Conservation (phyloP, 148 eudicot genomes). For the Dianthus caryophyllus region DNA sequence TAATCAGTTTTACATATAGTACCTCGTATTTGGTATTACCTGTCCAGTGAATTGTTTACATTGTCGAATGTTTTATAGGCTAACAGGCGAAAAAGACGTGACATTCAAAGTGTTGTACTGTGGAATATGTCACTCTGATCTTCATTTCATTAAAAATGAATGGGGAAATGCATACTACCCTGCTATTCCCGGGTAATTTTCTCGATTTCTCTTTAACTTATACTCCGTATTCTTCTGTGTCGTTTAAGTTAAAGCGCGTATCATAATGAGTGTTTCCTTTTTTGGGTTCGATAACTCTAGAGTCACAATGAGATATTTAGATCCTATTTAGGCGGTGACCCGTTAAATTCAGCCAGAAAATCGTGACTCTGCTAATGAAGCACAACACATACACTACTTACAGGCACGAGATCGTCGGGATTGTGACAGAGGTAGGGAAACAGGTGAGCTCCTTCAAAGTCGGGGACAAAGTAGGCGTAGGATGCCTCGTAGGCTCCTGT, state of each 20-base stretch:
- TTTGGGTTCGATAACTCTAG: too few species aligned
- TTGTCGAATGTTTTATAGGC: slow-evolving; percentile 17
- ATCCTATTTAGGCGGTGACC: too few species aligned
- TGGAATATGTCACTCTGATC: slow-evolving; percentile 44
- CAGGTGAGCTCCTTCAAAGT: slow-evolving; percentile 24
- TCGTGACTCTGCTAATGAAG: too few species aligned
- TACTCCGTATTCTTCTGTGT: neutral
- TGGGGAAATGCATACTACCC: slow-evolving; percentile 36
- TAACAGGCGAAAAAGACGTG: slow-evolving; percentile 38
- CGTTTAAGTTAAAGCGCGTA: neutral
- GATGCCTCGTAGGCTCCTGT: slow-evolving; percentile 31
- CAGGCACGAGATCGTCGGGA: slow-evolving; percentile 21
- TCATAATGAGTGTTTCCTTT: too few species aligned
- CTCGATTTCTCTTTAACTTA: neutral
- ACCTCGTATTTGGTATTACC: neutral
- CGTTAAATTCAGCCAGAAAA: too few species aligned
- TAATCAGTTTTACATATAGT: neutral
- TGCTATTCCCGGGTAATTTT: slow-evolving; percentile 35
- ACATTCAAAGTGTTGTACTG: slow-evolving; percentile 43
- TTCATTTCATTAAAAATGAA: slow-evolving; percentile 34
- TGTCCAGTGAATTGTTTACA: neutral
- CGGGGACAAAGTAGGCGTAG: slow-evolving; percentile 35
- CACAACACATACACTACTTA: neutral
- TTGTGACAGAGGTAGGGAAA: slow-evolving; percentile 21
- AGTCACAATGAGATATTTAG: too few species aligned